Conservation (phyloP, 345 rosid species). For the Gynandropsis gynandra region DNA sequence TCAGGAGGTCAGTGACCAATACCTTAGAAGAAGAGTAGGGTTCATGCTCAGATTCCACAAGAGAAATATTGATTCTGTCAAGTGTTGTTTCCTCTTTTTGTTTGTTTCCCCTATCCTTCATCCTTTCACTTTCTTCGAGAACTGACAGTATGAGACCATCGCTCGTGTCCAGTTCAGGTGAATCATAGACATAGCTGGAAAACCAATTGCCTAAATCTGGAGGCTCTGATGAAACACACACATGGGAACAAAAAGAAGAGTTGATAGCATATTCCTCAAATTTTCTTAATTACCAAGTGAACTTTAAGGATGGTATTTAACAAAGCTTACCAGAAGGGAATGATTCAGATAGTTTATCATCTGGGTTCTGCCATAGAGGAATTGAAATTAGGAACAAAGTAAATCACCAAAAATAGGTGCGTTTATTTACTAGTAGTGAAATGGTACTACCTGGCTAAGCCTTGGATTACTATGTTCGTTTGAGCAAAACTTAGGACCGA, state of each 20-base stretch:
- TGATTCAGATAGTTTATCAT: constrained; percentile 23
- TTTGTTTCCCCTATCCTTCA: constrained; percentile 16
- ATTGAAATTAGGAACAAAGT: neutral
- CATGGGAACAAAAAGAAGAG: neutral
- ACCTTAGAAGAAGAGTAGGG: constrained; percentile 19
- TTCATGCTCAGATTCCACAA: constrained; percentile 10
- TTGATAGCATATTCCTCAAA: constrained; percentile 14
- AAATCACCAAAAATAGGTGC: neutral
- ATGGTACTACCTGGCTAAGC: constrained; percentile 22
- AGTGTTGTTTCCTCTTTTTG: neutral
- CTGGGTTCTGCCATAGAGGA: constrained; percentile 23
- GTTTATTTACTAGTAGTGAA: neutral
- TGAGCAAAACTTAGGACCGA: constrained; percentile 3
- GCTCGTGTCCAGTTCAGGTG: constrained; percentile 38
- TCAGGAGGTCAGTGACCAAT: neutral
- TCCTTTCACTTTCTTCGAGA: constrained; percentile 25
- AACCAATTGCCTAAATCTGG: constrained; percentile 53
- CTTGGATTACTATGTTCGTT: constrained; percentile 20
- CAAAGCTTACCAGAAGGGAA: constrained; percentile 36
- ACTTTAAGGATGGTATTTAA: neutral
- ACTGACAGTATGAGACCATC: constrained; percentile 29
- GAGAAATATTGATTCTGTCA: constrained; percentile 9
- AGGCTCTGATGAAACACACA: constrained; percentile 39
- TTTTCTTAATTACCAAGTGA: too few species aligned
- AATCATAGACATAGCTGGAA: constrained; percentile 56